Conservation (phyloP, 257 asterid species). For the Cruciata laevipes region DNA sequence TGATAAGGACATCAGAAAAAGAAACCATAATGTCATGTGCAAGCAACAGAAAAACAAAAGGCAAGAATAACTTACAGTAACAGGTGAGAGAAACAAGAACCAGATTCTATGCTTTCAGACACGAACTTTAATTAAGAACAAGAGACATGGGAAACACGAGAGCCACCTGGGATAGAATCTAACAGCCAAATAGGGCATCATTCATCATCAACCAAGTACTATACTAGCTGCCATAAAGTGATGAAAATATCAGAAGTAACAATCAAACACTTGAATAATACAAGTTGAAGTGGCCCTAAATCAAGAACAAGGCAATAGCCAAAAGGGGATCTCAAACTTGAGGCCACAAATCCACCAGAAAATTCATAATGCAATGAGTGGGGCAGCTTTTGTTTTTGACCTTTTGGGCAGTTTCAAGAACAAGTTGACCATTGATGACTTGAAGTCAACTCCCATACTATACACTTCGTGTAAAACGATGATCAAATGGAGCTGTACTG, state of each 20-base stretch:
- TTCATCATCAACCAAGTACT: neutral
- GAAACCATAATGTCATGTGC: constrained; percentile 7
- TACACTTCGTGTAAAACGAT: neutral
- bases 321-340: neutral
- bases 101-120: constrained; percentile 27
- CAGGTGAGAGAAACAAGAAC: constrained; percentile 22
- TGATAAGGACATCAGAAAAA: neutral
- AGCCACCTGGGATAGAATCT: neutral
- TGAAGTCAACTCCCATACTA: neutral
- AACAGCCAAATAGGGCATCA: neutral
- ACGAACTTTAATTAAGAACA: constrained; percentile 6
- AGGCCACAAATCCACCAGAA: neutral
- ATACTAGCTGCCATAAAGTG: neutral
- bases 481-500: neutral
- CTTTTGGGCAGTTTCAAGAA: neutral
- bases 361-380: neutral
- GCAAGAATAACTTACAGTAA: constrained; percentile 4
- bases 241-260: neutral
- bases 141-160: neutral
- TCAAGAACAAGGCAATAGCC: neutral
- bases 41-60: constrained; percentile 14
- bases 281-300: neutral
- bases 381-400: neutral
- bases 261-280: neutral
- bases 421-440: neutral